Conservation (phyloP, 1,284 basidiomycete genomes). For the Porodaedalea pini region DNA sequence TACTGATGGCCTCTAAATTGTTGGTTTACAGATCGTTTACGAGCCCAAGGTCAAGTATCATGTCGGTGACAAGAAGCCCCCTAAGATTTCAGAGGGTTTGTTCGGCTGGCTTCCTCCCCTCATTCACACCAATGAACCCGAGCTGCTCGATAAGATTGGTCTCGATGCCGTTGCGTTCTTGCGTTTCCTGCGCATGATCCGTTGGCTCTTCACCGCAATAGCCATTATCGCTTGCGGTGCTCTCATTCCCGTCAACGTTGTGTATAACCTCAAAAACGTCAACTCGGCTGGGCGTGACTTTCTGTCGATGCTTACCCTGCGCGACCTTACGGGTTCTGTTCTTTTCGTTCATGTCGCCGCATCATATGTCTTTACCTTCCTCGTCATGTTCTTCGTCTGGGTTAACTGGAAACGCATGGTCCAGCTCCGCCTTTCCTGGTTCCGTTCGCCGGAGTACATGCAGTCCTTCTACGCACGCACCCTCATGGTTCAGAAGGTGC, state of each 20-base stretch:
- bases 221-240: conserved; percentile 67
- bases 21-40: conserved; percentile 61
- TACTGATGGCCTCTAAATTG: neutral
- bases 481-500: conserved; percentile 68
- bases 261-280: conserved; percentile 68
- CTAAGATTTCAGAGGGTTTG: conserved; percentile 76
- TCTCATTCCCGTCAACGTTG: conserved; percentile 77
- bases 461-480: conserved; percentile 79
- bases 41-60: conserved; percentile 89
- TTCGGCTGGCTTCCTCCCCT: conserved; percentile 90
- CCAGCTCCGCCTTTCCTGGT: conserved; percentile 63
- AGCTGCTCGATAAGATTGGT: conserved; percentile 87
- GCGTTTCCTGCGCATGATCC: conserved; percentile 85
- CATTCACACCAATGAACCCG: conserved; percentile 78
- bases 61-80: conserved; percentile 75
- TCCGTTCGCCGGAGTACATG: conserved; percentile 73
- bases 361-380: conserved; percentile 68
- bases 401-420: conserved; percentile 75
- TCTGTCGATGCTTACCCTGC: conserved; percentile 76
- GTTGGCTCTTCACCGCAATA: conserved; percentile 71
- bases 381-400: conserved; percentile 65
- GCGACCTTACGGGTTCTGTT: conserved; percentile 61
- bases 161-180: conserved; percentile 93
- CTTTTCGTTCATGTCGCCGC: conserved; percentile 76
- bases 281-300: conserved; percentile 47